These are phyloP conservation scores for Strigomonas galati DNA, from an alignment of 208 protist species.

Conservation along the genomic window DNA sequence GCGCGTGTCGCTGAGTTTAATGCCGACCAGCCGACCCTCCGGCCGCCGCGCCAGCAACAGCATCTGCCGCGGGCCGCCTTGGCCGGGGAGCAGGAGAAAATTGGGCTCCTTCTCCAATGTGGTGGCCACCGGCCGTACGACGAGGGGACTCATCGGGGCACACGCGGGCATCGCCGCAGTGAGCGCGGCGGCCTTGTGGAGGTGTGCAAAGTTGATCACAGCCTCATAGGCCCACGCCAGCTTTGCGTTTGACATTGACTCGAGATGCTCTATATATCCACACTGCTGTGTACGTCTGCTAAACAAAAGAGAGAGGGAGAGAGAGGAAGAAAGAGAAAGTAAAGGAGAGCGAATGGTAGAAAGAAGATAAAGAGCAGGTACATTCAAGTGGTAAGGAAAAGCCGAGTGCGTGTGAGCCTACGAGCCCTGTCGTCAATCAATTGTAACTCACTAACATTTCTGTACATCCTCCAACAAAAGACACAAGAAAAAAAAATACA, in stretches of 20 bases:
- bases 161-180: neutral
- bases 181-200: neutral
- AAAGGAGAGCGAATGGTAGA: neutral
- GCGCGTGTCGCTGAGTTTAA: constrained; percentile 20
- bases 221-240: constrained; percentile 17
- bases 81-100: constrained; percentile 16
- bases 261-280: neutral
- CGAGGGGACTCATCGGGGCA: neutral
- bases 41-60: constrained; percentile 34
- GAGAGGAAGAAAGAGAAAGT: neutral
- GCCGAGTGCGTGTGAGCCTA: too few species aligned
- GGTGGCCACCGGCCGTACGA: neutral
- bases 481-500: constrained; percentile 7
- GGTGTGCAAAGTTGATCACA: neutral
- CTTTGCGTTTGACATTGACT: neutral
- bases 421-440: too few species aligned
- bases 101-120: constrained; percentile 9
- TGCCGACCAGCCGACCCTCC: constrained; percentile 26
- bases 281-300: neutral
- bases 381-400: neutral
- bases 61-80: constrained; percentile 9
- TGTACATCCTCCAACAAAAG: neutral
- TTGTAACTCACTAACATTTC: neutral
- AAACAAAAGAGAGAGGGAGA: neutral
- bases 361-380: neutral